A percentile compares a stretch with the other conserved stretches of the same genome.
Conservation (phyloP, 768 basidiomycete genomes). For the Xerocomus spinulosus region DNA sequence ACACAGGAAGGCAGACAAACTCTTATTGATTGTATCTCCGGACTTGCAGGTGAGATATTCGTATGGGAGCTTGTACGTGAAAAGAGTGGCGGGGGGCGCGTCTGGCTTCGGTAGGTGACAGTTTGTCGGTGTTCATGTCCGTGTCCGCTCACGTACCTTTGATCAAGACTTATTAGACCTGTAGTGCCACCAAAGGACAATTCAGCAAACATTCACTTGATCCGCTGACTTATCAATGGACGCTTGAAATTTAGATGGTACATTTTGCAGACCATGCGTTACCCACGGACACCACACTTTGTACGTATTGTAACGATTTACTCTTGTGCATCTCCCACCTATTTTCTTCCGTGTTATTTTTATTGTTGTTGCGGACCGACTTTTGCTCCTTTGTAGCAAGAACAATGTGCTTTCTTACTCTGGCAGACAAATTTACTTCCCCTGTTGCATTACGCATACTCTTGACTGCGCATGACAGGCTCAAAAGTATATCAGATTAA, state of each 20-base stretch:
- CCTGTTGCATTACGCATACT: not conserved
- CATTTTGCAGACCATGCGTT: conserved; percentile 6
- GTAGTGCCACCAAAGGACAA: conserved; percentile 19
- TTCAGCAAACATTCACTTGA: conserved; percentile 13
- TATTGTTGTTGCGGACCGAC: conserved; percentile 12
- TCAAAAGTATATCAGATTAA: conserved; percentile 34
- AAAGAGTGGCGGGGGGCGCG: conserved; percentile 51
- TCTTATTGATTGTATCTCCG: conserved; percentile 50
- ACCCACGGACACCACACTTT: conserved; percentile 15
- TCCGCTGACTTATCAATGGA: conserved; percentile 22
- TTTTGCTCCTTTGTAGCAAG: conserved; percentile 3
- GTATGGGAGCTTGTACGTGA: conserved; percentile 59
- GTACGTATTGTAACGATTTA: conserved; percentile 13
- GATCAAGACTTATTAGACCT: conserved; percentile 21
- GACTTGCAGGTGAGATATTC: conserved; percentile 31
- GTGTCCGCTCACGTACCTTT: not conserved
- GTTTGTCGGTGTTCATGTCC: not conserved
- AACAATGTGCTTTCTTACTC: not conserved
- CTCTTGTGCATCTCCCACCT: not conserved
- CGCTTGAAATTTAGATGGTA: conserved; percentile 16
- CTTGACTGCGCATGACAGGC: not conserved
- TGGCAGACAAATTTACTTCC: not conserved
- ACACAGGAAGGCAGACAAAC: conserved; percentile 59
- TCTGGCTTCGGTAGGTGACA: conserved; percentile 62
- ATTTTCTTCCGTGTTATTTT: conserved; percentile 11